phyloP scores from a whole-genome alignment of 768 basidiomycete species.

The Heimioporus sp. region DNA sequence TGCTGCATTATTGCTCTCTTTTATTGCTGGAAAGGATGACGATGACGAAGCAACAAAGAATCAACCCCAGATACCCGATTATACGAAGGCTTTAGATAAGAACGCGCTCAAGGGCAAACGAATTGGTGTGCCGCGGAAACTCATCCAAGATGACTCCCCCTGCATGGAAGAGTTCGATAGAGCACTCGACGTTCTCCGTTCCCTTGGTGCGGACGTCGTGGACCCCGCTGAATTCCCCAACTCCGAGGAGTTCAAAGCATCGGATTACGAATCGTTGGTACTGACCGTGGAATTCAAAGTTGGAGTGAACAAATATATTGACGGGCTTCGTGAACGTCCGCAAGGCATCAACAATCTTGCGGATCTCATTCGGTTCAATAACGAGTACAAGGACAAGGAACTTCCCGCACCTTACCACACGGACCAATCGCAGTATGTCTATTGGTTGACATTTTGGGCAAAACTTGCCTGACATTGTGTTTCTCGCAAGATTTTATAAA shows the following conservation, averaged over 20 bases:
- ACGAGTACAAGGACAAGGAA: constrained; percentile 50
- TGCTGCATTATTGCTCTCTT: constrained; percentile 50
- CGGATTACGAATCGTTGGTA: constrained; percentile 52
- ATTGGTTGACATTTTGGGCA: neutral
- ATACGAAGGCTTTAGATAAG: constrained; percentile 47
- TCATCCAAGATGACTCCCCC: constrained; percentile 21
- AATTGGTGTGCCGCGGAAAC: constrained; percentile 50
- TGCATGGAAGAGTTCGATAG: constrained; percentile 38
- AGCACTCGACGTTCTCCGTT: constrained; percentile 35
- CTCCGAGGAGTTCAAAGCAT: constrained; percentile 44
- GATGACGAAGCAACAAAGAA: constrained; percentile 51
- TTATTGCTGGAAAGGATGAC: constrained; percentile 53
- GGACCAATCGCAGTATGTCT: constrained; percentile 34
- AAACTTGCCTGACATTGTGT: neutral
- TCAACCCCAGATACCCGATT: constrained; percentile 58
- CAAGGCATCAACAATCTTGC: constrained; percentile 54
- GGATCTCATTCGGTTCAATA: constrained; percentile 58
- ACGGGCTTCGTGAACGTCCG: constrained; percentile 48
- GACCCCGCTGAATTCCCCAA: constrained; percentile 63
- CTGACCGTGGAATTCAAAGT: constrained; percentile 61
- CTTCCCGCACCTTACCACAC: constrained; percentile 33
- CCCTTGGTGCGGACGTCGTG: constrained; percentile 48
- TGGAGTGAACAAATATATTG: constrained; percentile 48
- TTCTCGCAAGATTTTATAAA: constrained; percentile 17
- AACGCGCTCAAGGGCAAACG: constrained; percentile 49